phyloP scores from a whole-genome alignment of 2,329 filamentous ascomycete genomes.

The Neoascochyta sp. region DNA sequence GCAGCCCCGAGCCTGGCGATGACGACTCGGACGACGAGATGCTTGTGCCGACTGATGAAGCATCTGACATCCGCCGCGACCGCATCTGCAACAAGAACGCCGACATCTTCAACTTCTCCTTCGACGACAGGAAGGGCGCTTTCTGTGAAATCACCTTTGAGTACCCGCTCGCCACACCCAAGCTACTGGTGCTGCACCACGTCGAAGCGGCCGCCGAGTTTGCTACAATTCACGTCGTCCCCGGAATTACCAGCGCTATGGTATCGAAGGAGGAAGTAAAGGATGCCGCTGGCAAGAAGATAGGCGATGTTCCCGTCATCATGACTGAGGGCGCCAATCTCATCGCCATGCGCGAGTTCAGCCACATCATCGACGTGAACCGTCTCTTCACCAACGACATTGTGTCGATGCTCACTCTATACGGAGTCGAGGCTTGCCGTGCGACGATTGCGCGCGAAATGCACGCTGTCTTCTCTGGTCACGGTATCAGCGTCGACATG shows the following conservation, averaged over 20 bases:
- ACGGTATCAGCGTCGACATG: constrained; percentile 89
- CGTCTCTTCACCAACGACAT: constrained; percentile 90
- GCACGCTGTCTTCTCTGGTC: constrained; percentile 76
- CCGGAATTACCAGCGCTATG: constrained; percentile 69
- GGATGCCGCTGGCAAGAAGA: constrained; percentile 50
- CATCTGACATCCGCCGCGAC: constrained; percentile 30
- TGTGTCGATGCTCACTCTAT: constrained; percentile 74
- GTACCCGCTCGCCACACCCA: constrained; percentile 76
- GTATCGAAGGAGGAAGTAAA: constrained; percentile 54
- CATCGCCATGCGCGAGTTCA: constrained; percentile 82
- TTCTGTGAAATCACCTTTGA: constrained; percentile 79
- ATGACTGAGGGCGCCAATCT: constrained; percentile 85
- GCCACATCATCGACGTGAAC: constrained; percentile 81
- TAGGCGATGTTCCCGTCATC: constrained; percentile 50
- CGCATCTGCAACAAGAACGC: constrained; percentile 46
- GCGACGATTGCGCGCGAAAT: constrained; percentile 84
- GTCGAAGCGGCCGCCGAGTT: constrained; percentile 76
- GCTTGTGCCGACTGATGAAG: constrained; percentile 26
- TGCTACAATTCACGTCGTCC: constrained; percentile 82
- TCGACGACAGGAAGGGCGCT: constrained; percentile 68
- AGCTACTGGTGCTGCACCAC: constrained; percentile 87
- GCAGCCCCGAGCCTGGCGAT: constrained; percentile 28
- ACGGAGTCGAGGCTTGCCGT: constrained; percentile 91
- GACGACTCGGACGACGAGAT: constrained; percentile 25
- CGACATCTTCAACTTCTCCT: constrained; percentile 73